These are phyloP conservation scores for Rugonectria rugulosa DNA, from an alignment of 2,329 filamentous ascomycete species.

Conservation along the genomic window DNA sequence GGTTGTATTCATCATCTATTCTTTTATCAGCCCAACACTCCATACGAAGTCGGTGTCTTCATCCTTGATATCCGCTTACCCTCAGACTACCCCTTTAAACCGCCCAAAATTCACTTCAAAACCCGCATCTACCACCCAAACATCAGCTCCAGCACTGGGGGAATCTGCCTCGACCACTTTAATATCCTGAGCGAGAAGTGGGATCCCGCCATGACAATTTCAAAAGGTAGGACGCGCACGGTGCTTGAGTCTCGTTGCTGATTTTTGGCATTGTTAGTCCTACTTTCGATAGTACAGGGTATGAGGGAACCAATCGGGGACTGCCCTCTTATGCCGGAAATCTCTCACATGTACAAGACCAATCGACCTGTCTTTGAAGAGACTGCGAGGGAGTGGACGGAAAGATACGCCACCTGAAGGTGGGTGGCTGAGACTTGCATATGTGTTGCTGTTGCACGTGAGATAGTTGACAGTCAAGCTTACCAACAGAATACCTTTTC, in stretches of 20 bases:
- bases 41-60: neutral
- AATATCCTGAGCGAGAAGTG: neutral
- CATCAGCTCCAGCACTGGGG: neutral
- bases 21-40: neutral
- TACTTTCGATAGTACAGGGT: neutral
- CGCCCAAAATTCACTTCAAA: neutral
- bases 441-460: no score
- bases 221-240: neutral
- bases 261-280: neutral
- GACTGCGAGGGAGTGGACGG: neutral
- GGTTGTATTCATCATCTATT: neutral
- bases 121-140: neutral
- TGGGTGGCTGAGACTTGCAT: no score
- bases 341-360: neutral
- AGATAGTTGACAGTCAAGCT: no score
- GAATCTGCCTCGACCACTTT: neutral
- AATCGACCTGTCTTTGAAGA: neutral
- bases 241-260: neutral
- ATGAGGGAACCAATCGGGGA: neutral
- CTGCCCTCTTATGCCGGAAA: neutral
- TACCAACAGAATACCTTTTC: no score
- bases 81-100: neutral
- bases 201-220: neutral
- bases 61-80: neutral
- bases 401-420: neutral